phyloP scores from a whole-genome alignment of 2,329 filamentous ascomycete species.

The Arthrobotrys conoides region DNA sequence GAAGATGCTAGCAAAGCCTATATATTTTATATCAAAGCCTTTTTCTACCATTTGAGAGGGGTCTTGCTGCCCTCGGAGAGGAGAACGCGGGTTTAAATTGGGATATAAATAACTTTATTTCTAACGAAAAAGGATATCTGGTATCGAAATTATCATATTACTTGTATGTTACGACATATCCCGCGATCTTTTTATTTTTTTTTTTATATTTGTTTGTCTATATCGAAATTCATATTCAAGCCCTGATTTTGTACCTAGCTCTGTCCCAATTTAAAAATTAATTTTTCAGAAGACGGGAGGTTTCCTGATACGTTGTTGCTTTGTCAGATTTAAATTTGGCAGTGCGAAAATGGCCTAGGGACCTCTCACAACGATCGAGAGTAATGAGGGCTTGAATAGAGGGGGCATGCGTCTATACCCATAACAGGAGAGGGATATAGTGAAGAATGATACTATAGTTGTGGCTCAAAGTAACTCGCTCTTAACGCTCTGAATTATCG shows the following conservation, averaged over 20 bases:
- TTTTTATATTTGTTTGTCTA: not conserved
- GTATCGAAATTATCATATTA: not conserved
- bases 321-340: too few relatives aligned
- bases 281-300: not conserved
- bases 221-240: not conserved
- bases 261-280: not conserved
- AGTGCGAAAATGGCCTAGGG: too few relatives aligned
- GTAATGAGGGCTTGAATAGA: too few relatives aligned
- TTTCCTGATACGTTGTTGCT: not conserved
- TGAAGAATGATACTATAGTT: not conserved
- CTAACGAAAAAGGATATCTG: not conserved
- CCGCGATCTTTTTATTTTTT: too few relatives aligned
- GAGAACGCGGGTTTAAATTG: not conserved
- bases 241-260: constrained; percentile 7
- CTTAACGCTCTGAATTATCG: not conserved
- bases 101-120: not conserved
- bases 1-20: too few relatives aligned
- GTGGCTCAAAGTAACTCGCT: constrained; percentile 3
- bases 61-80: too few relatives aligned
- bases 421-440: not conserved
- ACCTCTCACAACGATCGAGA: too few relatives aligned
- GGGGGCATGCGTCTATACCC: not conserved
- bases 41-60: too few relatives aligned
- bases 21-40: too few relatives aligned
- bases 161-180: too few relatives aligned